Evolutionary conservation across 345 rosid species (phyloP).

Genomic region (Salix exigua): DNA sequence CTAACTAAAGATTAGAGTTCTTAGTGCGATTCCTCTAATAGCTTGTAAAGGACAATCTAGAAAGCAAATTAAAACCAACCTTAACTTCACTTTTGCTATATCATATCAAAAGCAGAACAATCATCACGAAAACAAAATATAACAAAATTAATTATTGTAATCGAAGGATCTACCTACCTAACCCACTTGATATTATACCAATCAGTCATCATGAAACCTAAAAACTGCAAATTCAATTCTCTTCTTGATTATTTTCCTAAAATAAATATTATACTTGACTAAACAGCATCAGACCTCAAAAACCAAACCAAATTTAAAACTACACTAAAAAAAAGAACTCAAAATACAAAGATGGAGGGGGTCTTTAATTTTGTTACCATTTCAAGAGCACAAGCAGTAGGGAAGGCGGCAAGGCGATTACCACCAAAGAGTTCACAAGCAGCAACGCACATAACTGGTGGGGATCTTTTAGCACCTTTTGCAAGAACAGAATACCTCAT

Average conservation of each 20-base stretch:
- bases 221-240: neutral
- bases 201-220: neutral
- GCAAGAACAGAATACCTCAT: constrained; percentile 91
- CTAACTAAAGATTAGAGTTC: neutral
- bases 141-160: neutral
- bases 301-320: neutral
- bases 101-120: neutral
- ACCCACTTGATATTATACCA: neutral
- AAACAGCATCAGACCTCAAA: neutral
- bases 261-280: too few relatives aligned
- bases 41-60: neutral
- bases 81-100: neutral
- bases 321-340: neutral
- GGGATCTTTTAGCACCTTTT: constrained; percentile 77
- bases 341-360: neutral
- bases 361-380: constrained; percentile 44
- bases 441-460: constrained; percentile 94
- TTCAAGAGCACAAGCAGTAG: constrained; percentile 97
- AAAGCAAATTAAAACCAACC: neutral
- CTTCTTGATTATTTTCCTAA: neutral
- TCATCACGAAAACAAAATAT: neutral
- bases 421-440: constrained; percentile 88
- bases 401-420: constrained; percentile 76
- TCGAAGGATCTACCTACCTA: neutral
- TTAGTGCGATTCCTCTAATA: neutral